phyloP scores from a whole-genome alignment of 2,329 filamentous ascomycete species.

The Trichoderma sp. region DNA sequence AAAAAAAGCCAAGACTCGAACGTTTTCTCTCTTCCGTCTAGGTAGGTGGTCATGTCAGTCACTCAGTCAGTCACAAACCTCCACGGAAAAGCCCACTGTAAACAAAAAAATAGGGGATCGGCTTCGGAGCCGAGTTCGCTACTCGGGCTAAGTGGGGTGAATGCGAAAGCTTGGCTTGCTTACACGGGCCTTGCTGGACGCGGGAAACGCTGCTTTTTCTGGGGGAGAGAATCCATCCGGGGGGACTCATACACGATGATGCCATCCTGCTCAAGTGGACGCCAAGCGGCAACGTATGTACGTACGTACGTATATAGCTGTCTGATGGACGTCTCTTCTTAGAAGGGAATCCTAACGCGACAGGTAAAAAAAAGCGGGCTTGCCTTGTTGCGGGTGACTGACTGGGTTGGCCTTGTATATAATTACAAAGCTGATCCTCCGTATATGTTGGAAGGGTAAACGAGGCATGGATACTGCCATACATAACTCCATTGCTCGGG shows the following conservation, averaged over 20 bases:
- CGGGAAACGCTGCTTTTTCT: background rate
- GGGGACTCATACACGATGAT: background rate
- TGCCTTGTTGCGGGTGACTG: background rate
- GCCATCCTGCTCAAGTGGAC: background rate
- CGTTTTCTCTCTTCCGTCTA: background rate
- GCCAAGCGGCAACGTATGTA: background rate
- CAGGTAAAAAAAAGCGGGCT: background rate
- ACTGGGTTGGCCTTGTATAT: background rate
- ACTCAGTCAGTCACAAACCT: background rate
- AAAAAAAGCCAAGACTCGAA: background rate
- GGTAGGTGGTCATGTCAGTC: background rate
- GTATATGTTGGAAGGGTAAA: background rate
- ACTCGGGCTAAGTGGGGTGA: background rate
- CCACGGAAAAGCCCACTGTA: background rate
- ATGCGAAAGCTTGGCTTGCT: background rate
- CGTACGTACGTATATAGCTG: background rate
- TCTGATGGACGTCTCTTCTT: background rate
- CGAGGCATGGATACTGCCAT: constrained; percentile 2
- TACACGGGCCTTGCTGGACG: background rate
- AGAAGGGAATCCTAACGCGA: background rate
- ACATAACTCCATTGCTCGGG: background rate
- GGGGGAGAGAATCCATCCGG: background rate
- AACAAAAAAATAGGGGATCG: background rate
- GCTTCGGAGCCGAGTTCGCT: background rate
- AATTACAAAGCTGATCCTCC: background rate